Evolutionary conservation across 2,329 filamentous ascomycete species (phyloP), one percentile per base, ranked within the genome.

Genomic region (Hypoxylon sp.): DNA sequence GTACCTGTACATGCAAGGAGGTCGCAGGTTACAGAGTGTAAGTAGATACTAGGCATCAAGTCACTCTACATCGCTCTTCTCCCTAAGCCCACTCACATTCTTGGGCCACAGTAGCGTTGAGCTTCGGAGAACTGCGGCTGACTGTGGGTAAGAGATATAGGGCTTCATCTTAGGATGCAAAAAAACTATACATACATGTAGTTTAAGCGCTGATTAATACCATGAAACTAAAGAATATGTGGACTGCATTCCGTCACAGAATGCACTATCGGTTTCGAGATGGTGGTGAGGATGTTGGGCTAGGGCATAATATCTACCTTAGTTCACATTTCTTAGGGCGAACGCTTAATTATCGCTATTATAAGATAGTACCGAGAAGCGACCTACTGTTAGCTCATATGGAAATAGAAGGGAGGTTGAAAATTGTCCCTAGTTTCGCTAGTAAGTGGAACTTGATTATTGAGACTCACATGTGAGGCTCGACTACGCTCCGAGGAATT

Each of bases 1-100:
- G 19, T 42, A 46, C 10, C 53, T 42, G n/a, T 26, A 46, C 24
- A 55, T 46, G 37, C 24, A 46, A 33, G 24, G n/a, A 46, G 46
- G 5, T 29, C 6, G 26, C 8, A 3, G 33, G 17, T 52, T 10
- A n/a, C 19, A 1, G 39, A 19, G 19, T 13, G 13, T 48, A 53
- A 48, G 54, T 31, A 31, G 39, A 35, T 9, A 22, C 50, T 37
- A 33, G 24, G 14, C 35, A 19, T 6, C 6, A 55, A 44, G 58
- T 63, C 17, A 42, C 50, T 35, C 11, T 67, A 67, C 58, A 59
- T 63, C 9, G 5, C 29, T 9, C 22, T 63, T 33, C 37, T 37
- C 52, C 37, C 13, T 24, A 26, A 11, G 19, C 17, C 37, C 33
- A 37, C 37, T 47, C 24, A 51, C 9, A 44, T 19, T 14, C 35